These are phyloP conservation scores for Oryza glaberrima DNA, from an alignment of 176 grass and related monocot genomes.

Conservation along the genomic window DNA sequence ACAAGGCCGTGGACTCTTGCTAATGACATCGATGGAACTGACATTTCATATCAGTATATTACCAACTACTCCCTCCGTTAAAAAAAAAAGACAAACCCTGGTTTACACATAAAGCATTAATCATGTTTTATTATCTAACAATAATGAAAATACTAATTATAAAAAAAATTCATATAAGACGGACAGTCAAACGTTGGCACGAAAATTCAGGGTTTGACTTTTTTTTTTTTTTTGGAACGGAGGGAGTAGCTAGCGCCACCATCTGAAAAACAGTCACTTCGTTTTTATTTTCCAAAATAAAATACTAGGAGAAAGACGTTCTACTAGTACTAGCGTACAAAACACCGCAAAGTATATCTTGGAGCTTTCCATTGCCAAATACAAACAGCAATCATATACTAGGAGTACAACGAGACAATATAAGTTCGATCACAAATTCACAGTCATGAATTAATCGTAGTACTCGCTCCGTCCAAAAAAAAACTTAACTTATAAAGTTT, in stretches of 20 bases:
- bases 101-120: too few species aligned
- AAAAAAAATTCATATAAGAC: too few species aligned
- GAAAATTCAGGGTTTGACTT: too few species aligned
- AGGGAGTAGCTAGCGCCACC: not conserved
- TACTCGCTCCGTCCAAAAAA: too few species aligned
- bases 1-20: not conserved
- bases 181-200: too few species aligned
- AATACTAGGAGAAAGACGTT: not conserved
- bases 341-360: not conserved
- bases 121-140: too few species aligned
- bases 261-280: not conserved
- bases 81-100: too few species aligned
- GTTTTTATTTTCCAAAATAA: not conserved
- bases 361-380: not conserved
- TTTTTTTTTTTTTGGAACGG: too few species aligned
- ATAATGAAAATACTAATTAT: too few species aligned
- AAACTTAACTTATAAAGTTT: too few species aligned
- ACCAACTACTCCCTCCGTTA: too few species aligned
- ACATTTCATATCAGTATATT: not conserved
- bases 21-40: not conserved
- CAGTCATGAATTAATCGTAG: not conserved
- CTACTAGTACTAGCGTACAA: not conserved
- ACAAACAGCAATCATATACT: not conserved
- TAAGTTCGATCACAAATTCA: not conserved
- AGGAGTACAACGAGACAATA: not conserved